Evolutionary conservation across 2,329 filamentous ascomycete species (phyloP), one percentile per base, ranked within the genome.

Genomic region (Emmonsiellopsis sp.): DNA sequence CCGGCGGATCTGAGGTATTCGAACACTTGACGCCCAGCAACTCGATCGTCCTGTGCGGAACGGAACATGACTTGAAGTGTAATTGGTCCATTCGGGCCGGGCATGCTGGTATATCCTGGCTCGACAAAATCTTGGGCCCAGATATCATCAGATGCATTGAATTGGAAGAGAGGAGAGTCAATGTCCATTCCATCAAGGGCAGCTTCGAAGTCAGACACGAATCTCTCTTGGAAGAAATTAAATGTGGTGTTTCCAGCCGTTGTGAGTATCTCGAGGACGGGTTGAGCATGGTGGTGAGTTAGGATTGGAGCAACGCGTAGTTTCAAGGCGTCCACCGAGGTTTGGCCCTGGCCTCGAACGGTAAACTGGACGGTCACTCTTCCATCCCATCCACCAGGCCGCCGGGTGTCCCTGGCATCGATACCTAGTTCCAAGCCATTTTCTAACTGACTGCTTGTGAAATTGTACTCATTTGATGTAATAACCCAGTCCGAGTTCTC

Each of bases 41-140:
- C 37, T 1, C 69, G 64, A 0, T 48, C 53, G 5, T 57, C 57
- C 51, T 70, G 67, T 6, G 58, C 31, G 3, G 56, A 57, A 32
- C 58, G 55, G 17, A 74, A 58, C 51, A 72, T 61, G 6, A 74
- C 55, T 3, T 63, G 64, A 5, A 73, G 53, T 1, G 60, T 55
- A 6, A 70, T 57, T 2, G 66, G 57, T 0, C 68, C 66, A 4
- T 67, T 14, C 0, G 69, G 66, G 0, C 69, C 70, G 0, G 70
- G 71, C 55, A 73, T 73, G 49, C 65, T 70, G 3, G 61, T 60
- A 53, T 70, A 74, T 1, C 59, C 70, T 0, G 71, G 65, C 56
- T 73, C 69, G 32, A 74, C 54, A 39, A 70, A 65, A 51, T 74
- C 71, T 54, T 73, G 71, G 1, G 64, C 61, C 71, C 70, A 74